phyloP scores from a whole-genome alignment of 2,329 filamentous ascomycete species.

The Alternaria dauci region DNA sequence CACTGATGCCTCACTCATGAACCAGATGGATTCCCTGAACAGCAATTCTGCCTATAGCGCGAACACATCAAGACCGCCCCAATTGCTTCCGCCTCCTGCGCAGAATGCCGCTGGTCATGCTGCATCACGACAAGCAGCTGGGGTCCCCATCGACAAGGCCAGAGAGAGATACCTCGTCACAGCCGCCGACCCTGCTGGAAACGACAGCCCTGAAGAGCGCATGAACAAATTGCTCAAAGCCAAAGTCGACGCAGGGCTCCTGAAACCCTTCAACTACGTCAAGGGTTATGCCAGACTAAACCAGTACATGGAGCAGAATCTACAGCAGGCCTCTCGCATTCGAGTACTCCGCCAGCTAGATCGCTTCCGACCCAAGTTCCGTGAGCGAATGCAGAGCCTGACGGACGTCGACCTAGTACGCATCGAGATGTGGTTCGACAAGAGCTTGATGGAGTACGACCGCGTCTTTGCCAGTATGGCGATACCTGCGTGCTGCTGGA shows the following conservation, averaged over 20 bases:
- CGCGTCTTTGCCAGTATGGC: constrained; percentile 99
- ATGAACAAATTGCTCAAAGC: constrained; percentile 94
- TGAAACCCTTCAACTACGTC: constrained; percentile 98
- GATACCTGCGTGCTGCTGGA: constrained; percentile 96
- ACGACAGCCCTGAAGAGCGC: constrained; percentile 86
- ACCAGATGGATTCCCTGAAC: constrained; percentile 53
- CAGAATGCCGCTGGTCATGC: constrained; percentile 60
- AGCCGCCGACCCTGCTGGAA: constrained; percentile 88
- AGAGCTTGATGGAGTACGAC: constrained; percentile 95
- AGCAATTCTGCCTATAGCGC: constrained; percentile 42
- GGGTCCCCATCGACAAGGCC: constrained; percentile 72
- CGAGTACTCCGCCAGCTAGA: constrained; percentile 93
- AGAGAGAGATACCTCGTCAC: constrained; percentile 94
- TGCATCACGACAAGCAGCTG: constrained; percentile 68
- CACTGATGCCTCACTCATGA: constrained; percentile 64
- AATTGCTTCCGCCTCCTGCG: constrained; percentile 53
- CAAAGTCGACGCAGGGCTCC: constrained; percentile 92
- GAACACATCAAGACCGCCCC: constrained; percentile 58
- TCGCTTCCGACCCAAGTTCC: constrained; percentile 92
- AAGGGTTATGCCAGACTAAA: constrained; percentile 92
- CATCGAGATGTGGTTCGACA: constrained; percentile 99
- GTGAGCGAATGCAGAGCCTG: constrained; percentile 89
- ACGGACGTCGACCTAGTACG: constrained; percentile 94
- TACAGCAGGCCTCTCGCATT: constrained; percentile 81
- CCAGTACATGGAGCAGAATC: constrained; percentile 89